A percentile compares a stretch with the other conserved stretches of the same genome.
These are phyloP conservation scores for Prunella vulgaris DNA, from an alignment of 257 asterid species.

Conservation along the genomic window DNA sequence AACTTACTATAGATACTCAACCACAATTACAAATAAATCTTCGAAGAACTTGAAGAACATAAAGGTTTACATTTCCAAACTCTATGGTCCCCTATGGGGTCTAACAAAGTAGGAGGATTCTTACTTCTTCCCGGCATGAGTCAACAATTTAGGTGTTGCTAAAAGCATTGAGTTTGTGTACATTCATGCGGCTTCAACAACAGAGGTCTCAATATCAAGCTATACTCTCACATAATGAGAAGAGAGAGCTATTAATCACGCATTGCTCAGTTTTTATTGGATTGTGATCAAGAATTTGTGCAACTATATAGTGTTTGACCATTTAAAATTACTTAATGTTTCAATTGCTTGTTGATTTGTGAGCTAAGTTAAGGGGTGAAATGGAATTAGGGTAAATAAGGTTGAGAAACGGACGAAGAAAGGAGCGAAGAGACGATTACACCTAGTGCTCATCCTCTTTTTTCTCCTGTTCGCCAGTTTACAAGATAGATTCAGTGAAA, in stretches of 20 bases:
- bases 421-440: constrained; percentile 78
- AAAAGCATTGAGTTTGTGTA: constrained; percentile 89
- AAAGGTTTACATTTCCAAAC: constrained; percentile 59
- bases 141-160: constrained; percentile 63
- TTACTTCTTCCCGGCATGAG: constrained; percentile 81
- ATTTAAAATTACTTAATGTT: constrained; percentile 19
- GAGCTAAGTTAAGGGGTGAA: constrained; percentile 31
- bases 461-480: constrained; percentile 53
- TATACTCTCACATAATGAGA: constrained; percentile 52
- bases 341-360: constrained; percentile 50
- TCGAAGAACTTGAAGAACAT: constrained; percentile 62
- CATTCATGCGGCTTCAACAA: constrained; percentile 80
- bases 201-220: constrained; percentile 67
- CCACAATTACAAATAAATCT: constrained; percentile 68
- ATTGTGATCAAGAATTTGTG: constrained; percentile 49
- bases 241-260: constrained; percentile 4
- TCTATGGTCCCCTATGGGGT: constrained; percentile 97
- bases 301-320: constrained; percentile 41
- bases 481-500: constrained; percentile 33
- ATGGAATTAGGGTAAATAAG: constrained; percentile 40
- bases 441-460: constrained; percentile 92
- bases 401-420: constrained; percentile 56
- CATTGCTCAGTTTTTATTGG: constrained; percentile 31
- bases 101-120: constrained; percentile 64
- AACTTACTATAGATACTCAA: constrained; percentile 74